A percentile compares a stretch with the other conserved stretches of the same genome.
phyloP scores from a whole-genome alignment of 495 filamentous ascomycete species.

The Penicillium egyptiacum region DNA sequence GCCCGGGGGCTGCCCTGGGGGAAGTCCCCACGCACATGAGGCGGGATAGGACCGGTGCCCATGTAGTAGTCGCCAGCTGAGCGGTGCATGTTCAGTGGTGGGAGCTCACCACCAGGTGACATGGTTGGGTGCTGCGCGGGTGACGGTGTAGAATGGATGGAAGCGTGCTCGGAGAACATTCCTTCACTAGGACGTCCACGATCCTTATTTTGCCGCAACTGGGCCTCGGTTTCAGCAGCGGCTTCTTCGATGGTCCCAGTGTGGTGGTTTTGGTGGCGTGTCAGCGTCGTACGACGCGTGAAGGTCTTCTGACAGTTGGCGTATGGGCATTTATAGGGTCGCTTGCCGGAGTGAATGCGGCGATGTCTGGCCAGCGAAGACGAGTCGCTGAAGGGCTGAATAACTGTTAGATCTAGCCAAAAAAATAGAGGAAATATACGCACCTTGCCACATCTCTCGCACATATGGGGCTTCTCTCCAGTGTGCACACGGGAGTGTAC shows the following conservation, averaged over 20 bases:
- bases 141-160: slow-evolving; percentile 84
- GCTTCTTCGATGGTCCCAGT: slow-evolving; percentile 95
- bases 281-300: slow-evolving; percentile 90
- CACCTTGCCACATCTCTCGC: slow-evolving; percentile 96
- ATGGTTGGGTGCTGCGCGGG: slow-evolving; percentile 75
- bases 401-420: slow-evolving; percentile 9
- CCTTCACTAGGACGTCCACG: slow-evolving; percentile 70
- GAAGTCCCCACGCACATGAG: slow-evolving; percentile 77
- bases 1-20: slow-evolving; percentile 71
- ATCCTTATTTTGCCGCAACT: slow-evolving; percentile 60
- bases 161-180: slow-evolving; percentile 74
- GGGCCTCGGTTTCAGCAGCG: slow-evolving; percentile 82
- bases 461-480: slow-evolving; percentile 97
- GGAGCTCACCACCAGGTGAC: slow-evolving; percentile 76
- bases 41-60: slow-evolving; percentile 69
- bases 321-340: slow-evolving; percentile 96
- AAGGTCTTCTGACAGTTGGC: slow-evolving; percentile 99
- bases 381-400: slow-evolving; percentile 96
- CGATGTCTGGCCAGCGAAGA: slow-evolving; percentile 93
- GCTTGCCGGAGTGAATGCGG: slow-evolving; percentile 91
- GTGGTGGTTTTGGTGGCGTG: slow-evolving; percentile 93
- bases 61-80: slow-evolving; percentile 66
- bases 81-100: slow-evolving; percentile 71
- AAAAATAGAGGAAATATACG: slow-evolving; percentile 2
- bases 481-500: slow-evolving; percentile 95